phyloP scores from a whole-genome alignment of 176 grass and related monocot genomes.

The Tillandsia fasciculata region DNA sequence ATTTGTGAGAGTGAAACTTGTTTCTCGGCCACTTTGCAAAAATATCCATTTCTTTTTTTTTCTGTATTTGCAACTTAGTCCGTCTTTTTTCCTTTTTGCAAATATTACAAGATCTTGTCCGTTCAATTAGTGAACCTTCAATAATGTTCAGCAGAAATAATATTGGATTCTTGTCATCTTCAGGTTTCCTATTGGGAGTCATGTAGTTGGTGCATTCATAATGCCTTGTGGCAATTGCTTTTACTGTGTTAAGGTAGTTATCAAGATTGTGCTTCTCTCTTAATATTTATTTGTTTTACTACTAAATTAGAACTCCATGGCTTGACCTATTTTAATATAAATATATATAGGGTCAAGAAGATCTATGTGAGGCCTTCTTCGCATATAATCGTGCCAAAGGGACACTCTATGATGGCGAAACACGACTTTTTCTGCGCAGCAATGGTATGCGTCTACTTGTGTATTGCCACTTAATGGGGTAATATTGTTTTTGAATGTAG shows the following conservation, averaged over 20 bases:
- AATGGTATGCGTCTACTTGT: constrained; percentile 39
- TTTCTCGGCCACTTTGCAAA: not conserved
- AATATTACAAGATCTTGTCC: not conserved
- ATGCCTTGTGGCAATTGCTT: constrained; percentile 99
- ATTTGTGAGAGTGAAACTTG: not conserved
- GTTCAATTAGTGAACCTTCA: not conserved
- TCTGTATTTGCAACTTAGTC: not conserved
- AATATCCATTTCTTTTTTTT: not conserved
- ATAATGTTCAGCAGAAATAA: not conserved
- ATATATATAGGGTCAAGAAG: constrained; percentile 80
- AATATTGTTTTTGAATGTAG: too few species aligned
- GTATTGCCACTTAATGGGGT: not conserved
- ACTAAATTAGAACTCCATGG: not conserved
- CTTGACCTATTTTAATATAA: not conserved
- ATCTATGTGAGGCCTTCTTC: constrained; percentile 92
- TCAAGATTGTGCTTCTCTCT: not conserved
- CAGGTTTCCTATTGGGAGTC: constrained; percentile 89
- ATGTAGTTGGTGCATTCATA: constrained; percentile 95
- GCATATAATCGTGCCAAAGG: constrained; percentile 92
- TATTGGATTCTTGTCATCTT: not conserved
- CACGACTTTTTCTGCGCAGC: constrained; percentile 63
- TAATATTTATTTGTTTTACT: not conserved
- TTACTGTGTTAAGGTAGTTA: constrained; percentile 79
- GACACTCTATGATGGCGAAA: constrained; percentile 93
- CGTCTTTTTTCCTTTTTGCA: not conserved